Evolutionary conservation across 1,139 yeast species (phyloP), one percentile per base, ranked within the genome.

Genomic region (Lizanozyma gosingica): DNA sequence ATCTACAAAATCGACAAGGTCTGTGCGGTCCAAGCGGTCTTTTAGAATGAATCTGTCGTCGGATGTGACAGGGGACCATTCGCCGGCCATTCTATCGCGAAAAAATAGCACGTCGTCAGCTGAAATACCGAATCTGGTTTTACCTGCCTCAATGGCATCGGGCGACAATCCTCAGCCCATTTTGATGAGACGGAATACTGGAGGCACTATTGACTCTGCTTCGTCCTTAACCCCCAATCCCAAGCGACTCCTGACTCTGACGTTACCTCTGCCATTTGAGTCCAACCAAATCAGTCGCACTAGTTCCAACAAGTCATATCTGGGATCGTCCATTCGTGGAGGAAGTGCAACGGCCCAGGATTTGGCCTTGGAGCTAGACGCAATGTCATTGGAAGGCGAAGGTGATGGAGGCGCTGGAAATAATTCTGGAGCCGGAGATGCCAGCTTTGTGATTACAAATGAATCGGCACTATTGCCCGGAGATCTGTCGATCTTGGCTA

Each of bases 161-260:
- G 65, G 78, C 43, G 80, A 75, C 43, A 88, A 90, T 11, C 80
- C 77, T 49, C 76, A 79, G 17, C 88, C 90, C 3, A 82, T 82
- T 39, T 65, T 82, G 50, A 54, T 68, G 36, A 52, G 73, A 39
- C 53, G 75, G 45, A 60, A 61, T 48, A 66, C 71, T n/a, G 62
- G 59, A 47, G 67, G 62, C 36, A 34, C 32, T 18, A n/a, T 15
- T 3, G 37, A 40, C 16, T 18, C 39, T 9, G 36, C 33, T 15
- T 43, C 34, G 9, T 42, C 45, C 11, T 16, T 38, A n/a, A 22
- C 45, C 3, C 46, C 50, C 4, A 41, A 40, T 17, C 40, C 35
- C 17, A 37, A 22, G 29, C 29, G 29, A 6, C 29, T 22, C 11
- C 29, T 22, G 29, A 40, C 29, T 22, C 29, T 22, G 29, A 22